These are phyloP conservation scores for Chenopodium quinoa DNA, from an alignment of 148 eudicot genomes.

Conservation along the genomic window DNA sequence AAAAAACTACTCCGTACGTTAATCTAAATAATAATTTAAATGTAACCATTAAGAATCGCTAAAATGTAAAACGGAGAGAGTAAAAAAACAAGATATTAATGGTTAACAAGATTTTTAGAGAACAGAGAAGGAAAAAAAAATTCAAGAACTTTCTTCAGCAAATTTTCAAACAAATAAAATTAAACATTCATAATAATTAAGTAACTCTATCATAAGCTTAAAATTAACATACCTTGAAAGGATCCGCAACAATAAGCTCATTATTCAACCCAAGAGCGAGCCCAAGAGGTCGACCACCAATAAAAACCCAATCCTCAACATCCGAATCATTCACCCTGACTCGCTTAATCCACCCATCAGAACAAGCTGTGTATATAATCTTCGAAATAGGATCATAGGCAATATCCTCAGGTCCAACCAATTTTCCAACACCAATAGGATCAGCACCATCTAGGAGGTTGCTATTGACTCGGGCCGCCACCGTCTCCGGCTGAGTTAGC, in stretches of 20 bases:
- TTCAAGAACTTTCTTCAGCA: no score
- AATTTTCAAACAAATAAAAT: no score
- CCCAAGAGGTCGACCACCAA: constrained; percentile 79
- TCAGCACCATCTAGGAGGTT: constrained; percentile 44
- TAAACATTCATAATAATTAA: no score
- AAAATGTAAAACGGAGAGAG: no score
- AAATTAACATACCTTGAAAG: constrained; percentile 40
- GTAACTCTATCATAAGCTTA: no score
- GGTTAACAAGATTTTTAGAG: no score
- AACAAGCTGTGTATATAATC: constrained; percentile 51
- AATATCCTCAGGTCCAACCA: constrained; percentile 62
- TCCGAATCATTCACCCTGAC: constrained; percentile 39
- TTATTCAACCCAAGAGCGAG: constrained; percentile 43
- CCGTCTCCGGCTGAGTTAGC: constrained; percentile 19
- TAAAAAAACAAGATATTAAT: no score
- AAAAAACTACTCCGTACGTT: no score
- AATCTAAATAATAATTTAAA: no score
- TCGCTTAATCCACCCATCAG: constrained; percentile 75
- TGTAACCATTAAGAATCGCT: no score
- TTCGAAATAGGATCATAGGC: constrained; percentile 41
- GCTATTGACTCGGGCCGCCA: constrained; percentile 29
- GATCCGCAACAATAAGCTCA: constrained; percentile 66
- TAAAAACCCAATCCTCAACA: constrained; percentile 65
- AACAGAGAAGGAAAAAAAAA: no score
- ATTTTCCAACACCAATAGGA: constrained; percentile 37